Base-by-base conservation (phyloP, 768 basidiomycete genomes). In the Termitomyces sp. region DNA sequence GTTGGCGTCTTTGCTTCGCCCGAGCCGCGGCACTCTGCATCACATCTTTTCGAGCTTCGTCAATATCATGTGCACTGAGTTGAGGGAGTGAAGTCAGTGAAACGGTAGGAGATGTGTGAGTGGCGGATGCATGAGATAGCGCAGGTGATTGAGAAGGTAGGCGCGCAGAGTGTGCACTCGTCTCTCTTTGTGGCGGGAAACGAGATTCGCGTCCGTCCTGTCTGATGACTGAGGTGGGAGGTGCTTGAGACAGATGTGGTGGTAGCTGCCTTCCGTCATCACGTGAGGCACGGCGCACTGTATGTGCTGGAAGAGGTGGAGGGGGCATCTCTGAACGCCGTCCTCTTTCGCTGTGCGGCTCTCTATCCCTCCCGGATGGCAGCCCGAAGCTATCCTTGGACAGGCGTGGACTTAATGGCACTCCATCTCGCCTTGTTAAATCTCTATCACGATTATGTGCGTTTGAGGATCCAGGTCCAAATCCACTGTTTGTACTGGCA, bases 1-100 rank as follows among this genome's bases (percentile, higher is more conserved):
- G 79, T 63, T 90, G 85, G 45, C 90, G 75, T 52, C 93, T 76
- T 58, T 87, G 80, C 63, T 83, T 86, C 6, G 93, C 93, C 40
- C 91, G 80, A 58, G 90, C 91, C 2, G 93, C 93, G 6, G 89
- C 89, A 53, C 70, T 80, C 57, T 92, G 91, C 93, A 94, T 93
- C 17, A 85, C 72, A 45, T 84, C 82, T 66, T 88, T 88, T 55
- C 80, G 78, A n/a, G 74, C 80, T 50, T 82, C 82, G 49, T 91
- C 87, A 30, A 88, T 63, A 53, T 84, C 82, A 34, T 72, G 64
- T 2, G 73, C 66, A 24, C 65, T 64, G 8, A 74, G 53, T 37
- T 64, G 64, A 24, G 76, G 71, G 22, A 74, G 64, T 12, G 70
- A 51, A 19, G 67, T 64, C 5, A 70, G 47, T 11, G 64, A 55